Evolutionary conservation across 2,329 filamentous ascomycete species (phyloP).

Genomic region (Neurospora sp.): DNA sequence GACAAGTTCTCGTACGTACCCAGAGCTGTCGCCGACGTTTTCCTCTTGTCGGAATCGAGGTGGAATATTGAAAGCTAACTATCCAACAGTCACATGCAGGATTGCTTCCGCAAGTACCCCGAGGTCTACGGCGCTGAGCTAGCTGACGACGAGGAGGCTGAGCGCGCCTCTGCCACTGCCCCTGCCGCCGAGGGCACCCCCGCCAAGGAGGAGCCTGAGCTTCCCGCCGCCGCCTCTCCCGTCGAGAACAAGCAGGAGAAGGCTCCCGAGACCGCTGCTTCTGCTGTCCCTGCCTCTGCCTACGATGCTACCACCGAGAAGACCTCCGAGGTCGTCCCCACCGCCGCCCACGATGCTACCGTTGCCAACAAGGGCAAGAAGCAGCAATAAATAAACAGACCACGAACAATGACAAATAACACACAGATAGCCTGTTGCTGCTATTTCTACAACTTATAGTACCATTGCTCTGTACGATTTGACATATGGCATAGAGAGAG

Average conservation of each 20-base stretch:
- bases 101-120: conserved; percentile 88
- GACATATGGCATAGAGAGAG: not conserved
- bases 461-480: not conserved
- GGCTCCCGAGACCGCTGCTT: not conserved
- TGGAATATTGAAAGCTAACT: conserved; percentile 7
- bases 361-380: conserved; percentile 21
- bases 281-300: not conserved
- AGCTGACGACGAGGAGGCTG: conserved; percentile 56
- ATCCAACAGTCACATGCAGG: conserved; percentile 73
- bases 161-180: conserved; percentile 21
- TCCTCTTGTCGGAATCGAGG: not conserved
- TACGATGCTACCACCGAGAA: not conserved
- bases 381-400: conserved; percentile 11
- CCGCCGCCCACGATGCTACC: conserved; percentile 23
- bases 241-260: not conserved
- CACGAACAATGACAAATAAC: not conserved
- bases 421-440: not conserved
- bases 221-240: not conserved
- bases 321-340: conserved; percentile 14
- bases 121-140: conserved; percentile 89
- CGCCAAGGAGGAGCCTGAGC: conserved; percentile 9
- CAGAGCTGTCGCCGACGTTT: not conserved
- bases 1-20: conserved; percentile 84
- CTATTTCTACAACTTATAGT: not conserved
- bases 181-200: conserved; percentile 12